These are phyloP conservation scores for Hypoxylon sp. DNA, from an alignment of 2,329 filamentous ascomycete species.

Conservation along the genomic window DNA sequence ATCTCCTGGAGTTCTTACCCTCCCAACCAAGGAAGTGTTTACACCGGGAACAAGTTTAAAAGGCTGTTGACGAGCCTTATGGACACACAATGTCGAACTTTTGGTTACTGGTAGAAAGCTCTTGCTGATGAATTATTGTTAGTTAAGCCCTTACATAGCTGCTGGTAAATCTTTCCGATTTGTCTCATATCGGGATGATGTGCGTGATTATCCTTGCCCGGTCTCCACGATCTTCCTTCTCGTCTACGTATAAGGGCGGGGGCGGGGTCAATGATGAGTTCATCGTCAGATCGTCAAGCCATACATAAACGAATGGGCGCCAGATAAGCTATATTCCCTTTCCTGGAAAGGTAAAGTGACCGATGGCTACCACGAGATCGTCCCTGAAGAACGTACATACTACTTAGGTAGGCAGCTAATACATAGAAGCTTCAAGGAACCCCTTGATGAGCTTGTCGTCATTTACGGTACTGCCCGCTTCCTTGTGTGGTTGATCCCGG, in stretches of 20 bases:
- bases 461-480: constrained; percentile 41
- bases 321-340: constrained; percentile 32
- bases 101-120: constrained; percentile 12
- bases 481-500: constrained; percentile 30
- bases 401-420: no score
- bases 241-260: constrained; percentile 36
- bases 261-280: constrained; percentile 44
- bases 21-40: constrained; percentile 14
- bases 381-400: constrained; percentile 5
- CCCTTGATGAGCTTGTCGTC: constrained; percentile 28
- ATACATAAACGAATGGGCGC: constrained; percentile 33
- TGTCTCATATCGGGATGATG: constrained; percentile 45
- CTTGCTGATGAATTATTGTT: constrained; percentile 14
- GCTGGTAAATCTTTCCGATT: constrained; percentile 40
- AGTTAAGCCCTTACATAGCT: constrained; percentile 6
- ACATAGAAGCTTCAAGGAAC: constrained; percentile 16
- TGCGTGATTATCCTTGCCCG: constrained; percentile 43
- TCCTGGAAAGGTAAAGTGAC: constrained; percentile 24
- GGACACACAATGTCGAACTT: constrained; percentile 6
- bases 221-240: constrained; percentile 43
- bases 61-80: constrained; percentile 14
- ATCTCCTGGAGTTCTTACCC: constrained; percentile 22
- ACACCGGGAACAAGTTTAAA: constrained; percentile 20
- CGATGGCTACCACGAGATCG: constrained; percentile 23
- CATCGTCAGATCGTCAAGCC: constrained; percentile 45